These are phyloP conservation scores for Achaetomiella virescens DNA, from an alignment of 495 filamentous ascomycete genomes.

Conservation along the genomic window DNA sequence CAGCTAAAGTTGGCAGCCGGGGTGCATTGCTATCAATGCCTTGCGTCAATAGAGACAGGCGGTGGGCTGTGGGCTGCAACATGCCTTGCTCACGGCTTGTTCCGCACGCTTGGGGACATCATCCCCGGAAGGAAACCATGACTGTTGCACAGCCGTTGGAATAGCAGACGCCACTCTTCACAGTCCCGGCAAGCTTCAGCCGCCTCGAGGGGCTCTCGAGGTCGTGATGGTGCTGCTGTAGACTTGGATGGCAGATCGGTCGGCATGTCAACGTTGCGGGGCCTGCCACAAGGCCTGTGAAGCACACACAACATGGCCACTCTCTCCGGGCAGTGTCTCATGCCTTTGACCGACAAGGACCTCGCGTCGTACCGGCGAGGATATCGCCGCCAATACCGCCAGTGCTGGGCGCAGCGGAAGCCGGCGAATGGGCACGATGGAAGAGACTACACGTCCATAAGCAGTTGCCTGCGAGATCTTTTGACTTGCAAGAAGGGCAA, in stretches of 20 bases:
- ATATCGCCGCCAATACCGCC: background rate
- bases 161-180: background rate
- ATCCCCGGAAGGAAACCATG: background rate
- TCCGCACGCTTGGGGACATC: too few species aligned
- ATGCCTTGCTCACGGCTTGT: too few species aligned
- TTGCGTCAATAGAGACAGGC: too few species aligned
- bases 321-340: background rate
- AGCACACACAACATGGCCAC: constrained; percentile 2
- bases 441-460: too few species aligned
- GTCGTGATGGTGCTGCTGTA: background rate
- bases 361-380: background rate
- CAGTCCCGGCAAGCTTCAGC: background rate
- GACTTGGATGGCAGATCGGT: background rate
- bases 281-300: background rate
- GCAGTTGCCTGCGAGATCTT: too few species aligned
- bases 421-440: too few species aligned
- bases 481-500: too few species aligned
- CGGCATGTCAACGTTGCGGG: background rate
- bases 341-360: background rate
- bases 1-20: background rate
- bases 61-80: too few species aligned
- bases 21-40: too few species aligned
- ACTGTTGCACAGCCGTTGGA: background rate
- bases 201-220: background rate
- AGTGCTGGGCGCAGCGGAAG: constrained; percentile 5